phyloP scores from a whole-genome alignment of 129 eudicot species.

The Apium graveolens region DNA sequence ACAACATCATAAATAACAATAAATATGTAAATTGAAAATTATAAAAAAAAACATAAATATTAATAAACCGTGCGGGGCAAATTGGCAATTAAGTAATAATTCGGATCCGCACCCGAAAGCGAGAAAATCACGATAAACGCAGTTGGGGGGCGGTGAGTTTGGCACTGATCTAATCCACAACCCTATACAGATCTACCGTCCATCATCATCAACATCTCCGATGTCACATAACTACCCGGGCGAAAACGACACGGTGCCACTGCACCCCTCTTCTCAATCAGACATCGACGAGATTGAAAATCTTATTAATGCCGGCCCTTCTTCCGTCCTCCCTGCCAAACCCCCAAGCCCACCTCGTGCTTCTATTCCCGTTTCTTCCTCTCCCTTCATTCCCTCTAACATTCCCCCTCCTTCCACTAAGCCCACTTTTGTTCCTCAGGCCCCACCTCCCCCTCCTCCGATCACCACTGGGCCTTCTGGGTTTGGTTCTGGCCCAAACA shows the following conservation, averaged over 20 bases:
- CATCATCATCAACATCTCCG: neutral
- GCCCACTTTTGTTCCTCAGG: slow-evolving; percentile 20
- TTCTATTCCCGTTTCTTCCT: slow-evolving; percentile 63
- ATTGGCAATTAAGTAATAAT: no score
- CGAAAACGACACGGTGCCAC: slow-evolving; percentile 62
- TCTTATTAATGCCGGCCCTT: slow-evolving; percentile 51
- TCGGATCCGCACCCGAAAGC: no score
- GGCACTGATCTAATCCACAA: no score
- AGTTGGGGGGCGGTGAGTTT: no score
- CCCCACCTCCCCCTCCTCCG: slow-evolving; percentile 24
- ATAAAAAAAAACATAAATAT: no score
- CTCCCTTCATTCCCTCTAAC: slow-evolving; percentile 56
- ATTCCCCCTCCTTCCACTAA: slow-evolving; percentile 40
- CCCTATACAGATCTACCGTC: neutral
- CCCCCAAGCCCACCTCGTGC: slow-evolving; percentile 70
- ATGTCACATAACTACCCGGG: neutral
- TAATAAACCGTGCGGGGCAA: no score
- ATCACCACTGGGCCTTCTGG: slow-evolving; percentile 21
- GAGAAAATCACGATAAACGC: no score
- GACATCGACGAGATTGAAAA: slow-evolving; percentile 95
- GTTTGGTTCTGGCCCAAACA: slow-evolving; percentile 75
- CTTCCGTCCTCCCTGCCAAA: slow-evolving; percentile 71
- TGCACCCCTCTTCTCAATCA: slow-evolving; percentile 77
- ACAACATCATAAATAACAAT: no score
- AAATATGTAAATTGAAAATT: no score